Percentiles rank a stretch among this genome's conserved stretches.
Evolutionary conservation across 2,329 filamentous ascomycete genomes (phyloP).

Genomic region (Acrodontium crateriforme): DNA sequence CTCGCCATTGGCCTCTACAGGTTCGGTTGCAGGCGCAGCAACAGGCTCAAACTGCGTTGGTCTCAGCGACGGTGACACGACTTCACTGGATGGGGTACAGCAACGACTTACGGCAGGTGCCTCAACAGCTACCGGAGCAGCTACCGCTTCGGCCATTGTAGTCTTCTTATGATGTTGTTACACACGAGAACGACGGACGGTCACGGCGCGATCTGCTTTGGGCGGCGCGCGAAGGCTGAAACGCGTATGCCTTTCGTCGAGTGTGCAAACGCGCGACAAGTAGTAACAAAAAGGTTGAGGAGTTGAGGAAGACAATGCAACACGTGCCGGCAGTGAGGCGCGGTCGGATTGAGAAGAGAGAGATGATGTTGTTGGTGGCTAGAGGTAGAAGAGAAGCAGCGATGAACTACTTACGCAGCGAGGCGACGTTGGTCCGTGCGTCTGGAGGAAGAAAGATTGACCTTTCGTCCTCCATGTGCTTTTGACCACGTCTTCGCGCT

Average conservation of each 20-base stretch:
- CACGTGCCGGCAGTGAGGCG: constrained; percentile 1
- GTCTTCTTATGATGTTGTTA: constrained; percentile 6
- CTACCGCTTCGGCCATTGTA: constrained; percentile 20
- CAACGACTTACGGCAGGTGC: constrained; percentile 14
- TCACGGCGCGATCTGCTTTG: constrained; percentile 1
- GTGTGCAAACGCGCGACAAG: neutral
- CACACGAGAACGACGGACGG: neutral
- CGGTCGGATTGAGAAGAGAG: neutral
- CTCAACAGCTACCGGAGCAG: constrained; percentile 14
- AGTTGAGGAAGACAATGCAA: constrained; percentile 1
- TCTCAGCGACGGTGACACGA: constrained; percentile 11
- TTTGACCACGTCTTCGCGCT: no score
- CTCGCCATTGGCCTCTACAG: constrained; percentile 13
- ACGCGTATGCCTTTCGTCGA: neutral
- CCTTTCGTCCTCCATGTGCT: neutral
- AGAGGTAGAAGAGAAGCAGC: constrained; percentile 6
- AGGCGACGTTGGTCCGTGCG: constrained; percentile 4
- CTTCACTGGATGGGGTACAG: constrained; percentile 3
- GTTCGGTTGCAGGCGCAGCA: constrained; percentile 7
- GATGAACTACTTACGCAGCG: constrained; percentile 5
- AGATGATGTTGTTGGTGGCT: constrained; percentile 1
- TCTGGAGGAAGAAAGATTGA: constrained; percentile 8
- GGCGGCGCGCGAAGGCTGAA: constrained; percentile 6
- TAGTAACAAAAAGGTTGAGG: constrained; percentile 1
- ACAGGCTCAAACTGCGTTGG: constrained; percentile 10